These are phyloP conservation scores for Leccinum incarnatum DNA, from an alignment of 768 basidiomycete species.

Conservation along the genomic window DNA sequence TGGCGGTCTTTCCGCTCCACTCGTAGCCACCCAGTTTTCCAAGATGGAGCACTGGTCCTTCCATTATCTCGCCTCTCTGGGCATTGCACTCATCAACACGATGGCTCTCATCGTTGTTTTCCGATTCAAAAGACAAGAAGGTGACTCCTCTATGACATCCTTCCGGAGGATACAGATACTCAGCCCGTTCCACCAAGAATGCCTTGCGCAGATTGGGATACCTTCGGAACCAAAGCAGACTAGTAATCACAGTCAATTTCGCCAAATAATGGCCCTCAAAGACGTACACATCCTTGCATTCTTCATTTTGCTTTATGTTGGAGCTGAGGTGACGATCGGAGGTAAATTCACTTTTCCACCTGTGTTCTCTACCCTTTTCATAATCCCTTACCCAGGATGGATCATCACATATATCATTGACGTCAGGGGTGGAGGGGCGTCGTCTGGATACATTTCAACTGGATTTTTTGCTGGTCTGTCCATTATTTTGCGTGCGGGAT, in stretches of 20 bases:
- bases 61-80: constrained; percentile 53
- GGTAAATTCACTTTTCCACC: constrained; percentile 24
- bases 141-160: constrained; percentile 29
- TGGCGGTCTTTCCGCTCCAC: constrained; percentile 50
- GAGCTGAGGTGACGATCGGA: constrained; percentile 52
- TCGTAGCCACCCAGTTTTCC: constrained; percentile 54
- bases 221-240: constrained; percentile 17
- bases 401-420: constrained; percentile 57
- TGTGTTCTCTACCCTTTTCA: neutral
- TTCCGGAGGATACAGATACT: neutral
- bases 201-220: constrained; percentile 37
- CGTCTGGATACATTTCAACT: constrained; percentile 47
- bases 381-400: constrained; percentile 45
- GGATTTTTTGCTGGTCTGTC: constrained; percentile 34
- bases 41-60: constrained; percentile 36
- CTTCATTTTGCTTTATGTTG: constrained; percentile 48
- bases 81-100: constrained; percentile 57
- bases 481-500: neutral
- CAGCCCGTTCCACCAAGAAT: constrained; percentile 27
- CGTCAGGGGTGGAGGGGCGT: constrained; percentile 40
- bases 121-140: constrained; percentile 63
- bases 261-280: constrained; percentile 44
- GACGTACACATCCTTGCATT: constrained; percentile 45
- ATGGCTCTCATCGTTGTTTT: constrained; percentile 54
- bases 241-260: constrained; percentile 38